Conservation (phyloP, 108 stramenopile species). For the Cylindrotheca closterium region DNA sequence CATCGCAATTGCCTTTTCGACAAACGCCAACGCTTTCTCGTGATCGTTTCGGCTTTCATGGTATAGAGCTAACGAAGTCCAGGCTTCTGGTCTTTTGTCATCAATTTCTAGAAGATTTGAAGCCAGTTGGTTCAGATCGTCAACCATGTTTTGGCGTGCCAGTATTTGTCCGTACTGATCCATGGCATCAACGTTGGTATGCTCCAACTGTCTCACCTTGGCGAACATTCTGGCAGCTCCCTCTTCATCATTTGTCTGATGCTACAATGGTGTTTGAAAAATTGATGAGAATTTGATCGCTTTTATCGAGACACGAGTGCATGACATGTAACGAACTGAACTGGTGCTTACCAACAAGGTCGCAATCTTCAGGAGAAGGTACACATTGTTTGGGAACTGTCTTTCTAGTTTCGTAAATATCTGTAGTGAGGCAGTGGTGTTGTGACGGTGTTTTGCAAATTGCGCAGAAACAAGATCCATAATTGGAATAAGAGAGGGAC, state of each 20-base stretch:
- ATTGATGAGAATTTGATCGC: not conserved
- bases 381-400: conserved; percentile 67
- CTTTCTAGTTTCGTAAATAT: conserved; percentile 57
- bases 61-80: conserved; percentile 72
- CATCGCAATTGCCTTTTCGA: conserved; percentile 78
- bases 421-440: conserved; percentile 45
- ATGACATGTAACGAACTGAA: conserved; percentile 5
- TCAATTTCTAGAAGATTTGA: conserved; percentile 65
- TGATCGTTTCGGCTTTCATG: conserved; percentile 71
- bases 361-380: conserved; percentile 65
- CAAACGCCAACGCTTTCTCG: conserved; percentile 69
- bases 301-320: not conserved
- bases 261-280: conserved; percentile 31
- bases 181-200: conserved; percentile 57
- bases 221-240: conserved; percentile 52
- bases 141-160: conserved; percentile 41
- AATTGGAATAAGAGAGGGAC: conserved; percentile 10
- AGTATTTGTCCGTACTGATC: conserved; percentile 77
- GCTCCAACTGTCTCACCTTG: conserved; percentile 48
- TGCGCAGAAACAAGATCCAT: conserved; percentile 39
- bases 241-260: conserved; percentile 62
- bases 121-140: conserved; percentile 61
- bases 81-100: conserved; percentile 77
- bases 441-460: conserved; percentile 36
- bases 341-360: conserved; percentile 44